A percentile compares a stretch with the other conserved stretches of the same genome.
These are phyloP conservation scores for Alternaria incomplexa DNA, from an alignment of 2,329 filamentous ascomycete species.

Conservation along the genomic window DNA sequence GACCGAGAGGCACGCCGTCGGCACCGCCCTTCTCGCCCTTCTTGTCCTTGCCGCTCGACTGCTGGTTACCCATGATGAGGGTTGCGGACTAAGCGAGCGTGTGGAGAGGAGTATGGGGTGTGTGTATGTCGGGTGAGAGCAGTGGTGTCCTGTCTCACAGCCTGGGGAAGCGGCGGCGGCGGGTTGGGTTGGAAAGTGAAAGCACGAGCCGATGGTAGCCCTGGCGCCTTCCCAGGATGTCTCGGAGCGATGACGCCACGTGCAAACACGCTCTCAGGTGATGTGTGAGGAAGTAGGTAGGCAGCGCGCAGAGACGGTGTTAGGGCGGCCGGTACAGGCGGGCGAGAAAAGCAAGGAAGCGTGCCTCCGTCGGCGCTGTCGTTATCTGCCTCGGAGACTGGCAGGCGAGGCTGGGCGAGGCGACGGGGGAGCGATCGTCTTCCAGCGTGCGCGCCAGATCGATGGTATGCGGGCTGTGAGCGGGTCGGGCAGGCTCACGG, in stretches of 20 bases:
- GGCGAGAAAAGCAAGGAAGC: conserved; percentile 54
- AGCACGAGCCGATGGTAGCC: conserved; percentile 17
- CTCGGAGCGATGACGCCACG: conserved; percentile 20
- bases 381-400: conserved; percentile 42
- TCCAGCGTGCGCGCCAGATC: conserved; percentile 49
- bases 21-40: conserved; percentile 53
- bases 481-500: conserved; percentile 26
- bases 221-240: conserved; percentile 22
- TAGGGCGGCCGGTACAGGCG: conserved; percentile 55
- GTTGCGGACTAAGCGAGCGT: conserved; percentile 13
- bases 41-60: conserved; percentile 64
- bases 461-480: conserved; percentile 29
- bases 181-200: conserved; percentile 15
- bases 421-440: conserved; percentile 42
- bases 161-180: conserved; percentile 24
- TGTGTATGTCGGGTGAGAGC: conserved; percentile 11
- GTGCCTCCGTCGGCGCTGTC: conserved; percentile 51
- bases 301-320: conserved; percentile 25
- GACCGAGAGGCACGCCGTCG: conserved; percentile 70
- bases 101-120: conserved; percentile 9
- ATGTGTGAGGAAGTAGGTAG: conserved; percentile 11
- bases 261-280: conserved; percentile 17
- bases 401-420: conserved; percentile 36
- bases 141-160: neutral
- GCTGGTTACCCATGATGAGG: conserved; percentile 76